Percentiles rank a stretch among this genome's conserved stretches.
These are phyloP conservation scores for Penicillium fimorum DNA, from an alignment of 495 filamentous ascomycete species.

Conservation along the genomic window DNA sequence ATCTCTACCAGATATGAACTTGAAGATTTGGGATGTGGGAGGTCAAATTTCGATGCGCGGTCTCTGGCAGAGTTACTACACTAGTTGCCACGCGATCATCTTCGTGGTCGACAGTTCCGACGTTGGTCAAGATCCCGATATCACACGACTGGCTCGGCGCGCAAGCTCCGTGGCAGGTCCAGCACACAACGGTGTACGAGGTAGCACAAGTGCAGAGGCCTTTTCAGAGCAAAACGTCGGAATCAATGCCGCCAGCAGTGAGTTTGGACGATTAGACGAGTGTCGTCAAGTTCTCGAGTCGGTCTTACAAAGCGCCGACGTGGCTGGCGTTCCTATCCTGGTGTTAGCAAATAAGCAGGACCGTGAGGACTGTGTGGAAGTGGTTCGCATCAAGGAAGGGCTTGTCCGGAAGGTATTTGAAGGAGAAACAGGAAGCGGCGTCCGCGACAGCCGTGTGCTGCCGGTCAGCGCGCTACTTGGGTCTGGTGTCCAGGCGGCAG, in stretches of 20 bases:
- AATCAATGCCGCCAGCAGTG: constrained; percentile 48
- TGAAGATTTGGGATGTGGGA: constrained; percentile 98
- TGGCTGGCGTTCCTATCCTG: constrained; percentile 85
- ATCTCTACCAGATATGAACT: constrained; percentile 82
- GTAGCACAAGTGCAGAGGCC: constrained; percentile 13
- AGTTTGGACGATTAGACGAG: constrained; percentile 73
- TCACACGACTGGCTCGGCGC: constrained; percentile 35
- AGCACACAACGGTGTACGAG: constrained; percentile 12
- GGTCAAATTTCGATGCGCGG: constrained; percentile 85
- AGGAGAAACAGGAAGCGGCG: constrained; percentile 79
- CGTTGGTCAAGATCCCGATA: constrained; percentile 71
- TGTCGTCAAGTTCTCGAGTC: constrained; percentile 83
- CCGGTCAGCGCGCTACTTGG: constrained; percentile 90
- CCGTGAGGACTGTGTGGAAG: constrained; percentile 94
- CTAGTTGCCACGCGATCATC: constrained; percentile 90
- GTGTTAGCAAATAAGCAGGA: constrained; percentile 98
- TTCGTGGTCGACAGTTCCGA: constrained; percentile 95
- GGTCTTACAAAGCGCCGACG: constrained; percentile 79
- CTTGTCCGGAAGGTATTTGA: constrained; percentile 92
- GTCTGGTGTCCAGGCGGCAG: constrained; percentile 86
- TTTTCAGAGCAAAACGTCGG: constrained; percentile 40
- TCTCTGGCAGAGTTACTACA: constrained; percentile 95
- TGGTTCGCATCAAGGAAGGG: constrained; percentile 94
- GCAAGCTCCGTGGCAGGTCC: constrained; percentile 33
- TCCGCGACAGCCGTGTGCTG: constrained; percentile 86